Conservation (phyloP, 257 asterid species). For the Thymus quinquecostatus region DNA sequence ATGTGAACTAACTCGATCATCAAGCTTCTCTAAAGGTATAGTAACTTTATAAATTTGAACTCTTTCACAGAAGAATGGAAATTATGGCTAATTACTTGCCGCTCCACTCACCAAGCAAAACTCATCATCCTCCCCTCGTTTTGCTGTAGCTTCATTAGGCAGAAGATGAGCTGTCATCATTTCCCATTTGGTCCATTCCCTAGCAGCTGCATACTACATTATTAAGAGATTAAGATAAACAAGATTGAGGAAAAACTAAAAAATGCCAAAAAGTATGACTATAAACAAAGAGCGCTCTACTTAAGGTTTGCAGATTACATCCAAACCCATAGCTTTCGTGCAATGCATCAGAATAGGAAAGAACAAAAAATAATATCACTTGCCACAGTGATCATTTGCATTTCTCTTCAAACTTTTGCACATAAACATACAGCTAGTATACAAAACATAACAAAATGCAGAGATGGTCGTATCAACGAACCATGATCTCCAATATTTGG, state of each 20-base stretch:
- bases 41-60: not conserved
- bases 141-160: constrained; percentile 68
- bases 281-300: not conserved
- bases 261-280: not conserved
- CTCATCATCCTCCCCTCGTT: constrained; percentile 80
- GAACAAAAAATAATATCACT: not conserved
- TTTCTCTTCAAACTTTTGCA: constrained; percentile 17
- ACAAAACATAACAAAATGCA: not conserved
- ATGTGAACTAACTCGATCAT: not conserved
- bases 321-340: not conserved
- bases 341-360: not conserved
- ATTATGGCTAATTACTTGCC: constrained; percentile 5
- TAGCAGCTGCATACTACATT: constrained; percentile 83
- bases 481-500: not conserved
- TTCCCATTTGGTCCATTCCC: constrained; percentile 99
- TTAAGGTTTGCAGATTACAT: not conserved
- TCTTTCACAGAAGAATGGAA: constrained; percentile 9
- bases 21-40: constrained; percentile 15
- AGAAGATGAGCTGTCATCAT: constrained; percentile 94
- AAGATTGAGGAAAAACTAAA: constrained; percentile 6
- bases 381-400: not conserved
- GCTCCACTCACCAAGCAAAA: constrained; percentile 85
- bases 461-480: not conserved
- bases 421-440: not conserved
- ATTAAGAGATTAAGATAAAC: constrained; percentile 33